Percentiles rank a stretch among this genome's conserved stretches.
Evolutionary conservation across 805 yeast species (phyloP).

Genomic region (Candida schatavii): DNA sequence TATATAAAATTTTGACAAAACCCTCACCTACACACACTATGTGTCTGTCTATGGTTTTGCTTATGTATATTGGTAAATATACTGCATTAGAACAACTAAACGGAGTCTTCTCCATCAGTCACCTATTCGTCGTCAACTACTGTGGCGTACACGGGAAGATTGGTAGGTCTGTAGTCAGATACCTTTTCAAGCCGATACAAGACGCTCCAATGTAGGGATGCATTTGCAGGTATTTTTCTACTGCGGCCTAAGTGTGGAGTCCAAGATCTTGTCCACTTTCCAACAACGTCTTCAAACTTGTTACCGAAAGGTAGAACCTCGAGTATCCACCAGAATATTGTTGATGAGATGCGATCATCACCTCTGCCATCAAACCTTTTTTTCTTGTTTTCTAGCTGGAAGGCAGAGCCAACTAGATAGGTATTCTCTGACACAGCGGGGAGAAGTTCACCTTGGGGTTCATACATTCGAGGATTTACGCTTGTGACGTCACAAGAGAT

Average conservation of each 20-base stretch:
- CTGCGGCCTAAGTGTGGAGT: conserved; percentile 56
- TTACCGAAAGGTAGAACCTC: conserved; percentile 61
- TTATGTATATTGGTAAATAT: conserved; percentile 14
- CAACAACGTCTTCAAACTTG: conserved; percentile 44
- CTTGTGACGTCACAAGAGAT: no score
- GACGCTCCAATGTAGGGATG: conserved; percentile 62
- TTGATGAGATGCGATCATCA: conserved; percentile 16
- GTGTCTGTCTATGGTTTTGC: no score
- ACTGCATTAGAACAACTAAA: conserved; percentile 13
- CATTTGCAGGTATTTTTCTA: conserved; percentile 47
- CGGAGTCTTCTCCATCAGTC: no score
- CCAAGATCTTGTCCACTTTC: conserved; percentile 49
- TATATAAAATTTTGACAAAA: no score
- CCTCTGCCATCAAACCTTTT: conserved; percentile 40
- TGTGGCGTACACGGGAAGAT: conserved; percentile 14
- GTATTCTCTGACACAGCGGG: background rate
- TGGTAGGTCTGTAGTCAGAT: conserved; percentile 42
- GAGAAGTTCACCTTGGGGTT: background rate
- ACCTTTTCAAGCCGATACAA: conserved; percentile 52
- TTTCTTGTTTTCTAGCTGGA: background rate
- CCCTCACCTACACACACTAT: no score
- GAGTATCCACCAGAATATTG: conserved; percentile 57
- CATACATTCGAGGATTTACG: no score
- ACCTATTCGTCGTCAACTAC: no score
- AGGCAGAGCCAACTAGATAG: background rate